Conservation (phyloP, 78 protist species). For the Chrysochromulina parva region DNA sequence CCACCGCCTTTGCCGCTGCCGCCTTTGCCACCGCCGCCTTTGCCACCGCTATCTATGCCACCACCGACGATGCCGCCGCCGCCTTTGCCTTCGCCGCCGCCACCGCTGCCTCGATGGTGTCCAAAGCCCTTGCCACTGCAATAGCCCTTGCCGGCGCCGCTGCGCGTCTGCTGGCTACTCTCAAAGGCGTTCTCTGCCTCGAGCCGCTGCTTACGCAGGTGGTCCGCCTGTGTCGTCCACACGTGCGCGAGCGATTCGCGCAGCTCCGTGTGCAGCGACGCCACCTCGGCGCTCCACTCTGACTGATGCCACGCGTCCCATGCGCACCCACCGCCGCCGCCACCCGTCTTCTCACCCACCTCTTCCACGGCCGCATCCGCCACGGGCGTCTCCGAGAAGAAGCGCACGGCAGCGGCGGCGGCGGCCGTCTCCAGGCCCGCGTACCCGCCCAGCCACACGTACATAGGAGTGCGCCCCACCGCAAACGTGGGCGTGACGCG, state of each 20-base stretch:
- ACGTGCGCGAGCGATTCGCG: not conserved
- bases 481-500: slow-evolving; percentile 4
- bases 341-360: not conserved
- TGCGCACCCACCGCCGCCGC: not conserved
- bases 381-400: too few relatives aligned
- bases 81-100: too few relatives aligned
- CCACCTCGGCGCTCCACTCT: not conserved
- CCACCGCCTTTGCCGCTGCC: too few relatives aligned
- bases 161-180: too few relatives aligned
- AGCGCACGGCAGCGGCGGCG: not conserved
- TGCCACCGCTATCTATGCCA: too few relatives aligned
- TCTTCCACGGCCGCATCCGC: not conserved
- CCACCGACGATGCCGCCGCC: too few relatives aligned
- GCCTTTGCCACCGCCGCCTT: too few relatives aligned
- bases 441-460: not conserved
- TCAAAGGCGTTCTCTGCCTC: not conserved
- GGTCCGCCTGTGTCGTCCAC: not conserved
- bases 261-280: too few relatives aligned
- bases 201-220: not conserved
- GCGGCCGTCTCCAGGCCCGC: not conserved
- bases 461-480: not conserved
- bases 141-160: too few relatives aligned
- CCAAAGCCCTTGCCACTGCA: too few relatives aligned
- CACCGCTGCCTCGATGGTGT: too few relatives aligned
- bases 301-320: not conserved